phyloP scores from a whole-genome alignment of 768 basidiomycete genomes.

The Pleurotus giganteus region DNA sequence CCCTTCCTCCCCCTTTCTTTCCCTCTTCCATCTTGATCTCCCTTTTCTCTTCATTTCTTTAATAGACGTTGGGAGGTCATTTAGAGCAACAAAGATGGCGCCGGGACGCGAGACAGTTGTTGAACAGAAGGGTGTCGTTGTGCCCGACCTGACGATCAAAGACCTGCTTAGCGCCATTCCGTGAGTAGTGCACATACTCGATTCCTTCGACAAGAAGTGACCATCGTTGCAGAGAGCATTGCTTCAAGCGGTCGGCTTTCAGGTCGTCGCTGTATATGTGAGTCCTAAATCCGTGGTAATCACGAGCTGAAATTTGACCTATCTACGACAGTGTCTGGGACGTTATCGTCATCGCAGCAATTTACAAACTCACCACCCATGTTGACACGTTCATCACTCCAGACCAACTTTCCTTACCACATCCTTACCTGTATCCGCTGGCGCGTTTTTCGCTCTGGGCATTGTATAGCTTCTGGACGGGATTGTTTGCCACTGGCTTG shows the following conservation, averaged over 20 bases:
- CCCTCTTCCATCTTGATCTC: constrained; percentile 4
- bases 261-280: constrained; percentile 79
- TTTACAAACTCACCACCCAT: constrained; percentile 67
- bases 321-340: constrained; percentile 63
- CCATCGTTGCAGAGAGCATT: constrained; percentile 58
- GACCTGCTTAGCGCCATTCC: constrained; percentile 84
- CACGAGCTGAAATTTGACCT: background rate
- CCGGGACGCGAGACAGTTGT: constrained; percentile 30
- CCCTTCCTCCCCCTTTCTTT: constrained; percentile 8
- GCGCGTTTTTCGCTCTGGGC: constrained; percentile 73
- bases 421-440: constrained; percentile 59
- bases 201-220: constrained; percentile 6
- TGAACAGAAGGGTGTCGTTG: constrained; percentile 59
- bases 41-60: background rate
- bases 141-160: constrained; percentile 87
- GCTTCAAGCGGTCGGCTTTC: constrained; percentile 87
- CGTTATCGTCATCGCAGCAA: constrained; percentile 57
- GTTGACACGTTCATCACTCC: constrained; percentile 64
- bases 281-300: constrained; percentile 20
- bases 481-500: constrained; percentile 87
- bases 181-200: constrained; percentile 37
- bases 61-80: constrained; percentile 2
- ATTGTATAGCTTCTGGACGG: constrained; percentile 76
- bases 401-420: constrained; percentile 49
- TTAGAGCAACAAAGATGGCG: constrained; percentile 14